Evolutionary conservation across 495 filamentous ascomycete species (phyloP).

Genomic region (Tuber melanosporum): DNA sequence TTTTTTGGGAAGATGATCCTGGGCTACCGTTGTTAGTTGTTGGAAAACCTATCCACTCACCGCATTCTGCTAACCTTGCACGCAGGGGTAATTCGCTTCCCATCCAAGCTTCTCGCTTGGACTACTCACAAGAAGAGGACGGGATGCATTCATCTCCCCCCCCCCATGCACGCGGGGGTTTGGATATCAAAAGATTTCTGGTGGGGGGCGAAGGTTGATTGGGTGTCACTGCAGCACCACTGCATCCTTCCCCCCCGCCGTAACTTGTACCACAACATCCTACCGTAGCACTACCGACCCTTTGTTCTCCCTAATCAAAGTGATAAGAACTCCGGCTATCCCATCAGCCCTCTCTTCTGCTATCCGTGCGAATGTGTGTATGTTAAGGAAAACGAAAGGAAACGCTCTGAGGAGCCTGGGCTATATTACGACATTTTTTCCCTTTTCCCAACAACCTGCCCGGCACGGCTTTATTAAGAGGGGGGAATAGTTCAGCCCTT

Average conservation of each 20-base stretch:
- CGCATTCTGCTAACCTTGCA: constrained; percentile 14
- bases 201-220: background rate
- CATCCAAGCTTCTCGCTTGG: constrained; percentile 30
- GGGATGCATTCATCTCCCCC: background rate
- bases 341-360: constrained; percentile 11
- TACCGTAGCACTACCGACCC: constrained; percentile 4
- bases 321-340: constrained; percentile 27
- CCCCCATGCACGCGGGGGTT: background rate
- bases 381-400: constrained; percentile 32
- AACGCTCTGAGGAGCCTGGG: constrained; percentile 29
- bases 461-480: background rate
- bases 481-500: background rate
- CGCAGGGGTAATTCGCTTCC: constrained; percentile 35
- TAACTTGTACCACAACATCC: constrained; percentile 4
- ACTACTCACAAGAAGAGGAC: constrained; percentile 13
- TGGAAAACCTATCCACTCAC: constrained; percentile 21
- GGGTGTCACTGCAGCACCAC: constrained; percentile 19
- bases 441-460: background rate
- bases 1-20: constrained; percentile 13
- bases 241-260: background rate
- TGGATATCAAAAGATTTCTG: background rate
- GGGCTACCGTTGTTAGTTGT: constrained; percentile 13
- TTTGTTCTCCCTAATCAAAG: background rate
- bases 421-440: background rate
- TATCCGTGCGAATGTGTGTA: constrained; percentile 19